These are phyloP conservation scores for Acaromyces ingoldii DNA, from an alignment of 1,284 basidiomycete species.

Conservation along the genomic window DNA sequence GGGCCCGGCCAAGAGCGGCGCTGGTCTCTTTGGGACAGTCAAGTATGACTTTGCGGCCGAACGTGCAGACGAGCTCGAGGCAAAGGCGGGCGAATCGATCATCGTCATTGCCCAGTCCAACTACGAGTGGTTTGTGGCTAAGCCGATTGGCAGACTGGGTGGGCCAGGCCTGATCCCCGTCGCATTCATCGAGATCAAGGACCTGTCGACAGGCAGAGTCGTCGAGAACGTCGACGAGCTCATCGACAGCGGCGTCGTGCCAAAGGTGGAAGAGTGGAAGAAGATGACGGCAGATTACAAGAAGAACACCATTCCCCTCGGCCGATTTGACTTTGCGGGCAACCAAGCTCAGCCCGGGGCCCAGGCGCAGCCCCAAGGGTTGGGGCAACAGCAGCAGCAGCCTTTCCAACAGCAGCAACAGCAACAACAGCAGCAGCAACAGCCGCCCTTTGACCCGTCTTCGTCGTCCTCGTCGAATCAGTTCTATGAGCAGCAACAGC, in stretches of 20 bases:
- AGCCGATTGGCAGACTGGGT: slow-evolving; percentile 88
- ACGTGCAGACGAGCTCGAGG: slow-evolving; percentile 90
- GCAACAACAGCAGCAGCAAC: not conserved
- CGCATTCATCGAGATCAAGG: slow-evolving; percentile 90
- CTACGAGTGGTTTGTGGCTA: slow-evolving; percentile 60
- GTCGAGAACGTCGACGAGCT: slow-evolving; percentile 67
- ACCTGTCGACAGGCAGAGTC: slow-evolving; percentile 67
- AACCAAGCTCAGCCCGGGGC: slow-evolving; percentile 40
- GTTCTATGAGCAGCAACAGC: slow-evolving; percentile 3
- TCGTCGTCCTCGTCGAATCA: slow-evolving; percentile 6
- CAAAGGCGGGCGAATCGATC: slow-evolving; percentile 86
- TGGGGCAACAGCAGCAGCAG: slow-evolving; percentile 1
- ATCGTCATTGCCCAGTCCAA: slow-evolving; percentile 56
- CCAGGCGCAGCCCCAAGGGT: slow-evolving; percentile 51
- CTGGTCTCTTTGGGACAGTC: slow-evolving; percentile 73
- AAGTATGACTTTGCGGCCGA: slow-evolving; percentile 93
- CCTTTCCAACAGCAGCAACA: slow-evolving; percentile 17
- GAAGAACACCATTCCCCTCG: slow-evolving; percentile 88
- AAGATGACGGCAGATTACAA: slow-evolving; percentile 90
- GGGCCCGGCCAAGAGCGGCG: slow-evolving; percentile 40
- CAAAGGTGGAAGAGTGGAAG: slow-evolving; percentile 97
- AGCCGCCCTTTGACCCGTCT: not conserved
- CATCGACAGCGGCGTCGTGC: slow-evolving; percentile 78
- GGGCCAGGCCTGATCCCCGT: slow-evolving; percentile 94
- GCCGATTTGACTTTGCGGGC: slow-evolving; percentile 65